phyloP scores from a whole-genome alignment of 164 flowering plant species.

The Nymphaea thermarum region DNA sequence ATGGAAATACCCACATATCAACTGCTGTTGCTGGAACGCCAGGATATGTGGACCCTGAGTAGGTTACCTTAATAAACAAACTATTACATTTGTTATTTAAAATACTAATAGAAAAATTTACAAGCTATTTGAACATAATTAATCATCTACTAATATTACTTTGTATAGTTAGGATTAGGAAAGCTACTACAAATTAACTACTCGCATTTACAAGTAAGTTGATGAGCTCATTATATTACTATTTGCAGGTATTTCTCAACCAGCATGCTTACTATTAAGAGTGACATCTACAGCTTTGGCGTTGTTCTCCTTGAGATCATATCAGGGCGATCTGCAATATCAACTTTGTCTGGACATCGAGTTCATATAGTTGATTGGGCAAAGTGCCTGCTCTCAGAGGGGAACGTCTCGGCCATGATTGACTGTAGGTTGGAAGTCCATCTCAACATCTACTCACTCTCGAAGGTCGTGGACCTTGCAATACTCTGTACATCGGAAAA shows the following conservation, averaged over 20 bases:
- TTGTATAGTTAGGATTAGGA: no score
- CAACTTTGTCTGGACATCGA: neutral
- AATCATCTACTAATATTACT: no score
- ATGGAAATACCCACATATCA: conserved; percentile 14
- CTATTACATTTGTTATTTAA: no score
- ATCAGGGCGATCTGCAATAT: neutral
- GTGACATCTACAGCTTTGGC: neutral
- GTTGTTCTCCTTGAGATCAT: neutral
- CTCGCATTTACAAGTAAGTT: no score
- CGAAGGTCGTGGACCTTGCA: neutral
- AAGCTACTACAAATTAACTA: no score
- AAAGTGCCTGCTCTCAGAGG: neutral
- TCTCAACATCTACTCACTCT: neutral
- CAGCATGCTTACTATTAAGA: neutral
- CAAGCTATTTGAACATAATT: no score
- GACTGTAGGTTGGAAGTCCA: neutral
- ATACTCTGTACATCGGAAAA: neutral
- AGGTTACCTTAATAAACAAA: conserved; percentile 6
- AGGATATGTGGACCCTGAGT: conserved; percentile 47
- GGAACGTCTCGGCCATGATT: neutral
- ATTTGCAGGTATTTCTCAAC: neutral
- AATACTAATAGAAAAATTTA: no score
- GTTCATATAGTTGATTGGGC: neutral
- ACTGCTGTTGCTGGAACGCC: conserved; percentile 9
- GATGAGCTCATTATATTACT: neutral